A percentile compares a stretch with the other conserved stretches of the same genome.
These are phyloP conservation scores for Colletotrichum sp. DNA, from an alignment of 2,329 filamentous ascomycete genomes.

Conservation along the genomic window DNA sequence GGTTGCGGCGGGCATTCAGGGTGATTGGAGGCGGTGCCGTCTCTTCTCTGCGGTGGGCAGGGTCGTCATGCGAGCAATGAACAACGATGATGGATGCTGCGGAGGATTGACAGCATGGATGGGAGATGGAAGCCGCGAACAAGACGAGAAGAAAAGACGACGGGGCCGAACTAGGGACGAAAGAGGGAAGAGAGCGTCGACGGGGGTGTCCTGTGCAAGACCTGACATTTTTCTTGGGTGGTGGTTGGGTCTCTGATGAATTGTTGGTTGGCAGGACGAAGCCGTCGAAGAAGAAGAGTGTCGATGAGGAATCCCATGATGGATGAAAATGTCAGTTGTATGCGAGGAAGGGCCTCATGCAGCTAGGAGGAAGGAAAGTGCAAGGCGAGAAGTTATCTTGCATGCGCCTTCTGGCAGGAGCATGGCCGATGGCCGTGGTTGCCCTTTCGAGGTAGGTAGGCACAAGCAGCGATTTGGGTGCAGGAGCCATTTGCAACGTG, in stretches of 20 bases:
- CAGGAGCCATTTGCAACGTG: background rate
- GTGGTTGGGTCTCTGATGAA: background rate
- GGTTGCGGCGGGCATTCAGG: background rate
- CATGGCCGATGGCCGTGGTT: background rate
- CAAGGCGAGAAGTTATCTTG: background rate
- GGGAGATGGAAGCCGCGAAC: background rate
- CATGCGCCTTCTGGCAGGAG: background rate
- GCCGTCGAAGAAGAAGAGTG: background rate
- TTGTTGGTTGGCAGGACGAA: background rate
- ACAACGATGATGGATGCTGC: background rate
- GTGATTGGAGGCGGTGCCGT: background rate
- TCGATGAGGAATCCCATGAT: background rate
- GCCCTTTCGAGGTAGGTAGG: background rate
- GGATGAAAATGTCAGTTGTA: background rate
- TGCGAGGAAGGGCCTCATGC: background rate
- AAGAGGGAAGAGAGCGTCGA: slow-evolving; percentile 1
- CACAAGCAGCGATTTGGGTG: background rate
- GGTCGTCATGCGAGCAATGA: background rate
- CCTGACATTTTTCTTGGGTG: background rate
- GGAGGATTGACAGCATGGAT: slow-evolving; percentile 3
- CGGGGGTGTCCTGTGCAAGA: background rate
- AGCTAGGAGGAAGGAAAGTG: background rate
- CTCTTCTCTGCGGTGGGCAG: background rate
- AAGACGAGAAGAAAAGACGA: slow-evolving; percentile 16
- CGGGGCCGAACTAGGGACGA: slow-evolving; percentile 7